Evolutionary conservation across 1,284 basidiomycete genomes (phyloP), one percentile per base, ranked within the genome.

Genomic region (Ceratorhiza oryzae-sativae): DNA sequence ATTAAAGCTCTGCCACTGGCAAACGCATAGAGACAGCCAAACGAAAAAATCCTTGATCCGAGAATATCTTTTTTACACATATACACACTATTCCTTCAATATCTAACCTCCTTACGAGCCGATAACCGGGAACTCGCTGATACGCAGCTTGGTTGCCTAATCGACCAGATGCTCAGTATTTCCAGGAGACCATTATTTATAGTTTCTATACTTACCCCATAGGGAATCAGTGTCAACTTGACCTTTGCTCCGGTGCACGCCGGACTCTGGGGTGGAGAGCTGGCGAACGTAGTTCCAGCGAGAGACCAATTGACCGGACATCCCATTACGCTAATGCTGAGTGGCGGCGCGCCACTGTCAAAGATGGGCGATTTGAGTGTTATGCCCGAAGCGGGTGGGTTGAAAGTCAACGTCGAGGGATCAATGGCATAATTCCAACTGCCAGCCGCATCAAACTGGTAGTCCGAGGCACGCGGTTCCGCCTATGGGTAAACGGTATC

Each of bases 361-460:
- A 85, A 87, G n/a, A 87, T 79, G 0, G 85, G 85, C 23, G 84
- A 85, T 15, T 86, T 86, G 25, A 87, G 80, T 23, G 75, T 77
- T 18, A 81, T 81, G 10, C 80, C 79, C 4, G 81, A 45, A 8
- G 82, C 81, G 5, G 81, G 78, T 23, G 76, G 79, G 45, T 81
- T 80, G 79, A 87, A 87, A 55, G 78, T 79, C 51, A 87, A 77
- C n/a, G 85, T 85, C 3, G 81, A 76, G 4, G 86, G 84, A 76
- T 87, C 86, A 74, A 87, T 86, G 25, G 86, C 86, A 76, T 83
- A 87, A 75, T 86, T 82, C 86, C 86, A 87, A 3, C 79, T 73
- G 1, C 74, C 80, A 1, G 83, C 83, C 20, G 85, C 82, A 68
- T 86, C 83, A 75, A 86, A 85, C 77, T 88, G 80, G 25, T 86